Base-by-base conservation (phyloP, 768 basidiomycete species). In the Hygrophorus pudorinus region DNA sequence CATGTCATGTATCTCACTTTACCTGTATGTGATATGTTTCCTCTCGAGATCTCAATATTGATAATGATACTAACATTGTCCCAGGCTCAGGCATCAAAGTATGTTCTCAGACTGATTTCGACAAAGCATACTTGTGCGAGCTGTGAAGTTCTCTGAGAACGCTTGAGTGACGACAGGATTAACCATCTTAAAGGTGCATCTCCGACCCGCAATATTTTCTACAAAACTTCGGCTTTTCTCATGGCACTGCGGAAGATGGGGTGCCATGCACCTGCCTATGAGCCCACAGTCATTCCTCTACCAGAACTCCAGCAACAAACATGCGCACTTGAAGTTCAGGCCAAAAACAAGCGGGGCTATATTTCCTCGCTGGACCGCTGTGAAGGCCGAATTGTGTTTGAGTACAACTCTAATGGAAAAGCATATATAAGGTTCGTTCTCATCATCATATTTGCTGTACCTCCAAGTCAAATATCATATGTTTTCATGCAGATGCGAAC, bases 41-140 rank as follows among this genome's bases (percentile, higher is more conserved):
- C 14, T 39, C 9, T 4, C 13, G 10, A n/a, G 7, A n/a, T 42
- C 12, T n/a, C 41, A 18, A 30, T 14, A 5, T 29, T 13, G 14
- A 13, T 13, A 7, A 21, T n/a, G n/a, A n/a, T n/a, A n/a, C n/a
- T n/a, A n/a, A n/a, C n/a, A n/a, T n/a, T n/a, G 24, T 34, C 6
- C 21, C 31, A 53, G 52, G 50, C 37, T 50, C 51, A 48, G 52
- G 53, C 28, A 47, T 33, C 32, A 53, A 53, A 41, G 43, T 47
- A n/a, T 53, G 53, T 39, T 48, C 53, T 17, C 29, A 47, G 4
- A 36, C 42, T 16, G 42, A 49, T 38, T 11, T 44, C 5, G 42
- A 49, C 6, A 11, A 29, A 16, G 17, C 53, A 53, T 29, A 43
- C 32, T 4, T 43, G 36, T 5, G 49, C 52, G 20, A 46, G 37